Base-by-base conservation (phyloP, 2,329 filamentous ascomycete species). In the Pseudonectria foliicola region DNA sequence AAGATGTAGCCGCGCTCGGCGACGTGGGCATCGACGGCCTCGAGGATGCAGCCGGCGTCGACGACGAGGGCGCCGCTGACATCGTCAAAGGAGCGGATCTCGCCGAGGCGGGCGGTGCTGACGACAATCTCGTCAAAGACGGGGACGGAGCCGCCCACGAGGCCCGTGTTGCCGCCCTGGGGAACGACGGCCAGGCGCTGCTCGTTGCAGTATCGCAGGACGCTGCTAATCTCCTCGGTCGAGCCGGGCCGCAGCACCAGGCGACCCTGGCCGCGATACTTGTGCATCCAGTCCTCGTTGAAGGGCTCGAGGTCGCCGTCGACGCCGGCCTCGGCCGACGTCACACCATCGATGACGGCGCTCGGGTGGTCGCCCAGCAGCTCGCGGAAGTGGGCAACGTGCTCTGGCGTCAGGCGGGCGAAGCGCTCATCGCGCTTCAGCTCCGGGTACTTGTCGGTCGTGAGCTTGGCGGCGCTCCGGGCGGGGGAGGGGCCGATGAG, bases 211-310 rank as follows among this genome's bases (percentile, higher is more conserved):
- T 96, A 95, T 60, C 83, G 82, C 50, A 98, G 64, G 40, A 96
- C 81, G 64, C 83, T 75, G 75, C 87, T 94, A 51, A 96, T 85
- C 62, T 98, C 82, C 52, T 90, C 80, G 1, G 86, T 90, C 12
- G 77, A 83, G 33, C 73, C 76, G 10, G 92, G 92, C 64, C 88
- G 93, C 43, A 98, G 67, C 4, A 96, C 88, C 16, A 98, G 68
- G 54, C 81, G 79, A 42, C 85, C 80, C 62, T 95, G 88, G 21
- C 92, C 93, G 42, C 85, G 81, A 68, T 95, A 98, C 66, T 98
- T 98, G 63, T 85, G 82, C 89, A 98, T 95, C 92, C 93, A 98
- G 66, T 98, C 92, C 57, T 81, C 79, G 63, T 98, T 98, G 73
- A 88, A 98, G 7, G 85, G 76, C 57, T 92, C 86, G 46, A 96